Base-by-base conservation (phyloP, 176 grass and related monocot species). In the Eragrostis nindensis region DNA sequence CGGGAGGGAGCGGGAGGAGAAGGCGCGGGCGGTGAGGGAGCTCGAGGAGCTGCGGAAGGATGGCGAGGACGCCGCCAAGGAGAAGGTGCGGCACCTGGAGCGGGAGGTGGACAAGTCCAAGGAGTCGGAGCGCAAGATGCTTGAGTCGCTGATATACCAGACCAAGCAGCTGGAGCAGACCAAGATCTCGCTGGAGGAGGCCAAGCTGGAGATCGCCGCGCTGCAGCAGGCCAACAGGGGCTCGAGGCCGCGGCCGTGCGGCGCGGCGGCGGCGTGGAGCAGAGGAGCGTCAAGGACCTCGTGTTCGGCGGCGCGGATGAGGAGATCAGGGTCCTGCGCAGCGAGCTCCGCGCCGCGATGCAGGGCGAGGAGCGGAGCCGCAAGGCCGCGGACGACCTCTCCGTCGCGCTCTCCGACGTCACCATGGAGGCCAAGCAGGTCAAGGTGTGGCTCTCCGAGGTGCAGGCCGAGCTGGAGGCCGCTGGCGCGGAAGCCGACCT, bases 121-220 rank as follows among this genome's bases (percentile, higher is more conserved):
- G 87, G 84, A 93, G 65, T 99, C 96, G 32, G 96, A 99, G 82
- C 90, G 92, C 36, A 99, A 86, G 87, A 91, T 95, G 92, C 90
- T 99, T 0, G 96, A 99, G 70, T 99, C 96, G 11, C 59, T 99
- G 1, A 76, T 93, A 59, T 93, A 83, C 49, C 92, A 95, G 85
- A 95, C 92, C 0, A 95, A 99, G 84, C 88, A 88, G 65, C 86
- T 99, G 56, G 92, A 99, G 86, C 92, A 99, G 73, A 86, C 93
- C 63, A 99, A 99, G 89, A 90, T 99, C 30, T 85, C 92, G 6
- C 84, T 93, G 0, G 96, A 99, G 75, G 96, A 99, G 84, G 88
- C 90, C 72, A 99, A 95, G 87, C 90, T 99, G 30, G 90, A 93
- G 84, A 88, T 95, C 30, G 21, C 82, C 25, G 18, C 89, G 12